Conservation (phyloP, 257 asterid genomes). For the Forsythia suspensa region DNA sequence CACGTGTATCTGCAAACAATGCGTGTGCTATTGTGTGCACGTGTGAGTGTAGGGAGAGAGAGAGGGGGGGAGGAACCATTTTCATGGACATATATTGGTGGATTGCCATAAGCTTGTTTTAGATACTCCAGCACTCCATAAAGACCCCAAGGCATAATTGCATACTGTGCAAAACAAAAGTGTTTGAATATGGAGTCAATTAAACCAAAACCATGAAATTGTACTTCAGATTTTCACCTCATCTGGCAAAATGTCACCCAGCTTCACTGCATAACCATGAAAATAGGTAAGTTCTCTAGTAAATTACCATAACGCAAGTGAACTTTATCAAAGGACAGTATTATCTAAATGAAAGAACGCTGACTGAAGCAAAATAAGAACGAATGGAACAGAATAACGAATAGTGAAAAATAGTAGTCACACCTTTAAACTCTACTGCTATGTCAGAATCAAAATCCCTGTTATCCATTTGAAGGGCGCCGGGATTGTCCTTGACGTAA, state of each 20-base stretch:
- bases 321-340: not conserved
- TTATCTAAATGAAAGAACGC: not conserved
- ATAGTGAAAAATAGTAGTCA: constrained; percentile 6
- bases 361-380: not conserved
- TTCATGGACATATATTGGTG: constrained; percentile 58
- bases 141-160: constrained; percentile 38
- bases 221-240: constrained; percentile 17
- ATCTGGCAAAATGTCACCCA: not conserved
- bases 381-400: not conserved
- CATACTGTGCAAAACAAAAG: constrained; percentile 23
- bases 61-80: constrained; percentile 31
- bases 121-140: constrained; percentile 34
- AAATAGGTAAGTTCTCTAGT: not conserved
- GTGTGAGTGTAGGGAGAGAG: too few relatives aligned
- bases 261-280: constrained; percentile 2
- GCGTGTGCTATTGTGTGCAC: not conserved
- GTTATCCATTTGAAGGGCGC: constrained; percentile 20
- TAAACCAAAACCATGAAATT: not conserved
- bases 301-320: not conserved
- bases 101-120: constrained; percentile 52
- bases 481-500: constrained; percentile 33
- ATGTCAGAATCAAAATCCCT: constrained; percentile 40
- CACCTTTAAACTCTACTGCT: constrained; percentile 27
- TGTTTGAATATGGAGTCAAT: not conserved
- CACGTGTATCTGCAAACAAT: not conserved